Percentiles rank a stretch among this genome's conserved stretches.
Evolutionary conservation across 228 moss, liverwort and hornwort species (phyloP).

Genomic region (Sphagnum fallax): DNA sequence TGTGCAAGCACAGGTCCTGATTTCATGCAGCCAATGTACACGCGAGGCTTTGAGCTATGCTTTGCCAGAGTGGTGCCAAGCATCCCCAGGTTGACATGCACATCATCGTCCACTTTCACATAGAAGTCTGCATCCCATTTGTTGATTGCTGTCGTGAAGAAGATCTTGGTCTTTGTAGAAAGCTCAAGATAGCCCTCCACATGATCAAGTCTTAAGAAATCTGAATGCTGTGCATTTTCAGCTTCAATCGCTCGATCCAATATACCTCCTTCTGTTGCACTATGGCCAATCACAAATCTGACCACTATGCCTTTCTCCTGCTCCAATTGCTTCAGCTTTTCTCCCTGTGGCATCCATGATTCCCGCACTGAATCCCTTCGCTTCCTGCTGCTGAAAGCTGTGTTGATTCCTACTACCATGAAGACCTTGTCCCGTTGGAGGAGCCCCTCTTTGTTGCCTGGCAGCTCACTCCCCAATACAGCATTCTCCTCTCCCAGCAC

Average conservation of each 20-base stretch:
- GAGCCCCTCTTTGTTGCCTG: constrained; percentile 13
- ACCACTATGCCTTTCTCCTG: constrained; percentile 90
- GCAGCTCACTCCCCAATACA: constrained; percentile 10
- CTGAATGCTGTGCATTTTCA: constrained; percentile 76
- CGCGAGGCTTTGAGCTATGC: constrained; percentile 80
- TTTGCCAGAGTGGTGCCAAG: constrained; percentile 66
- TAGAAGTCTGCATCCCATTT: constrained; percentile 96
- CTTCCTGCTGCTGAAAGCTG: constrained; percentile 93
- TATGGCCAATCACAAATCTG: constrained; percentile 97
- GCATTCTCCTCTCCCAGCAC: constrained; percentile 31
- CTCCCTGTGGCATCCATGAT: constrained; percentile 98
- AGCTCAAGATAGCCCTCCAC: constrained; percentile 96
- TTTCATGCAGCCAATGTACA: constrained; percentile 98
- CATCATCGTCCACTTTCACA: constrained; percentile 95
- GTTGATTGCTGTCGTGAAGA: constrained; percentile 79
- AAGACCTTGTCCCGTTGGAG: constrained; percentile 58
- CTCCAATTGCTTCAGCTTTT: constrained; percentile 65
- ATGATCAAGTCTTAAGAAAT: constrained; percentile 80
- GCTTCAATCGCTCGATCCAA: constrained; percentile 93
- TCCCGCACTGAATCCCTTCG: constrained; percentile 86
- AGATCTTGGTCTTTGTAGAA: constrained; percentile 93
- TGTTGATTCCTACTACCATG: constrained; percentile 88
- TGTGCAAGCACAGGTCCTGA: constrained; percentile 96
- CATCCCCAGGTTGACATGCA: constrained; percentile 90
- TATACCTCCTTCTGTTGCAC: constrained; percentile 85